Percentiles rank a stretch among this genome's conserved stretches.
Conservation (phyloP, 306 rosid genomes). For the Ceratonia siliqua region DNA sequence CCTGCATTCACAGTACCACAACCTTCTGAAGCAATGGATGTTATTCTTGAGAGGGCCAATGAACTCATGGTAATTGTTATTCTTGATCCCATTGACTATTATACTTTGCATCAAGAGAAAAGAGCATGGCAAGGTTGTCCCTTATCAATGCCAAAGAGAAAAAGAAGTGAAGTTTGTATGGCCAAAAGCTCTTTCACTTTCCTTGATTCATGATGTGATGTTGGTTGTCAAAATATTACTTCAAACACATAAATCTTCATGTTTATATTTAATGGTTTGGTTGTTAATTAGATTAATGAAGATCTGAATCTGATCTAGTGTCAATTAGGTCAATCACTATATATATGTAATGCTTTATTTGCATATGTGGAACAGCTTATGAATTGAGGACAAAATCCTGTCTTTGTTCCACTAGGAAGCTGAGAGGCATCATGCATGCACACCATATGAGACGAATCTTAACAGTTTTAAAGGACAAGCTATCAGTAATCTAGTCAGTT, state of each 20-base stretch:
- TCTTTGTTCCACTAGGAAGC: not conserved
- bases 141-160: not conserved
- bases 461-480: constrained; percentile 1
- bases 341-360: not conserved
- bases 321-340: not conserved
- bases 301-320: constrained; percentile 23
- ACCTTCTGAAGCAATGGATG: constrained; percentile 81
- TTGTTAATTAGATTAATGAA: constrained; percentile 2
- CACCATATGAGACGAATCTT: not conserved
- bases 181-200: constrained; percentile 2
- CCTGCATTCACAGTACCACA: constrained; percentile 82
- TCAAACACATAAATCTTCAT: not conserved
- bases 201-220: not conserved
- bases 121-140: not conserved
- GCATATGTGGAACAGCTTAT: not conserved
- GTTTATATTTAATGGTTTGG: not conserved
- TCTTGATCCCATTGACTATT: constrained; percentile 19
- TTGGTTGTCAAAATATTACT: not conserved
- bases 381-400: not conserved
- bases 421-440: constrained; percentile 1
- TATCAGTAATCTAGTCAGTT: constrained; percentile 1
- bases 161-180: constrained; percentile 7
- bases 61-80: constrained; percentile 58
- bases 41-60: constrained; percentile 57
- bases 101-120: not conserved